These are phyloP conservation scores for Saccharomycopsis schoenii DNA, from an alignment of 805 yeast genomes.

Conservation along the genomic window DNA sequence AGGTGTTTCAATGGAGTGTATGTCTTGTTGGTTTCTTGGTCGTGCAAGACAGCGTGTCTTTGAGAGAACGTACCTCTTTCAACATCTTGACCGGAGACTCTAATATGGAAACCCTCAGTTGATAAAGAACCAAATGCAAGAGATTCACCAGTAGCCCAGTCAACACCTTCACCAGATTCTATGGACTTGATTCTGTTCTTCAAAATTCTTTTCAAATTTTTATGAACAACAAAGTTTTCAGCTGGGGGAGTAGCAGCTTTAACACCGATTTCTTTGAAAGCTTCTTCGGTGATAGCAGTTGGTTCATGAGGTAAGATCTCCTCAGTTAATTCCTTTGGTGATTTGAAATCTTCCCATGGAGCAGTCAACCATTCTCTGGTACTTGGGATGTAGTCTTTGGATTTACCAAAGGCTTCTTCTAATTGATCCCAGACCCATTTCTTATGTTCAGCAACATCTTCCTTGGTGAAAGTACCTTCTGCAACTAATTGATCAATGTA, in stretches of 20 bases:
- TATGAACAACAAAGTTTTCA: slow-evolving; percentile 78
- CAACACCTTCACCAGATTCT: slow-evolving; percentile 87
- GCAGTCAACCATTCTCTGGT: slow-evolving; percentile 97
- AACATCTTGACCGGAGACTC: slow-evolving; percentile 98
- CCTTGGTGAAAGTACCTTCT: slow-evolving; percentile 84
- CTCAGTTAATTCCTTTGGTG: slow-evolving; percentile 92
- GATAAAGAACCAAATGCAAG: slow-evolving; percentile 91
- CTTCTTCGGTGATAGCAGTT: slow-evolving; percentile 71
- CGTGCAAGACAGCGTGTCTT: slow-evolving; percentile 97
- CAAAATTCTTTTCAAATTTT: slow-evolving; percentile 91
- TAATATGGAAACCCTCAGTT: slow-evolving; percentile 89
- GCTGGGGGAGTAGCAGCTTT: slow-evolving; percentile 77
- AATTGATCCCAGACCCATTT: slow-evolving; percentile 95
- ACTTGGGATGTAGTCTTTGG: slow-evolving; percentile 84
- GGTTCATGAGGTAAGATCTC: slow-evolving; percentile 95
- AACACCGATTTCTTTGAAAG: slow-evolving; percentile 69
- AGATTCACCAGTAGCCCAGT: slow-evolving; percentile 99
- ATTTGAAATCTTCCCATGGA: slow-evolving; percentile 98
- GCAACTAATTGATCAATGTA: slow-evolving; percentile 69
- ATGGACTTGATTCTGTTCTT: slow-evolving; percentile 77
- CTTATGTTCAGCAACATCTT: slow-evolving; percentile 91
- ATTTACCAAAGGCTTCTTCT: slow-evolving; percentile 81
- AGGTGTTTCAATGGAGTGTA: slow-evolving; percentile 81
- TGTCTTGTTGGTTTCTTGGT: slow-evolving; percentile 76
- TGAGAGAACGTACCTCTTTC: slow-evolving; percentile 99